Base-by-base conservation (phyloP, 345 rosid genomes). In the Brassica carinata region DNA sequence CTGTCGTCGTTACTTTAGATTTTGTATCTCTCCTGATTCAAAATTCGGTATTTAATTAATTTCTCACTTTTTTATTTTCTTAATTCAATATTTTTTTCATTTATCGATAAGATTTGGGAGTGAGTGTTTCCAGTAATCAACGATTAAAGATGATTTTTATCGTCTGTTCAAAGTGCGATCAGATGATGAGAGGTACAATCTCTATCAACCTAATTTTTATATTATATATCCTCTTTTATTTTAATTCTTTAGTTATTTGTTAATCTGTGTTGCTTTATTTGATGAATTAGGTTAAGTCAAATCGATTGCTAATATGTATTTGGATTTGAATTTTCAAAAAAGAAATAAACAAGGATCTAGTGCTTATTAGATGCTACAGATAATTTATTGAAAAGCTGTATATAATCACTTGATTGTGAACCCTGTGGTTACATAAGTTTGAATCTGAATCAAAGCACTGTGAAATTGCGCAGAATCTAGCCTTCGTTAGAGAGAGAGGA, bases 141-240 rank as follows among this genome's bases (percentile, higher is more conserved):
- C 53, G 71, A 67, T 9, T 43, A 43, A 43, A 43, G 53, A 43
- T 43, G 53, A 43, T 36, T 7, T 5, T 69, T 64, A 5, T 62
- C 53, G 11, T 84, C 81, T 83, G 73, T 73, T 51, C 83, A 77
- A 66, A 66, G 29, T 66, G 51, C 70, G 86, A 88, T 85, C 77
- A 80, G 86, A 88, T 76, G 91, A 88, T 88, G 91, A 89, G 86
- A 93, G 97, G 97, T 90, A 85, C 87, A 84, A 61, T 71, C 75
- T 74, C 72, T 73, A 40, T 76, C 69, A 59, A 43, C 53, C 55
- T 66, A 14, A 43, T 59, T 77, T 3, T 51, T 14, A 43, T 43
- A 43, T 43, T 43, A 11, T 43, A 3, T 43, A 34, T 43, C 11
- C 3, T 8, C 9, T 45, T 10, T 10, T 45, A 45, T 51, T 51